Evolutionary conservation across 108 stramenopile species (phyloP).

Genomic region (Cyclotella kingstonii): DNA sequence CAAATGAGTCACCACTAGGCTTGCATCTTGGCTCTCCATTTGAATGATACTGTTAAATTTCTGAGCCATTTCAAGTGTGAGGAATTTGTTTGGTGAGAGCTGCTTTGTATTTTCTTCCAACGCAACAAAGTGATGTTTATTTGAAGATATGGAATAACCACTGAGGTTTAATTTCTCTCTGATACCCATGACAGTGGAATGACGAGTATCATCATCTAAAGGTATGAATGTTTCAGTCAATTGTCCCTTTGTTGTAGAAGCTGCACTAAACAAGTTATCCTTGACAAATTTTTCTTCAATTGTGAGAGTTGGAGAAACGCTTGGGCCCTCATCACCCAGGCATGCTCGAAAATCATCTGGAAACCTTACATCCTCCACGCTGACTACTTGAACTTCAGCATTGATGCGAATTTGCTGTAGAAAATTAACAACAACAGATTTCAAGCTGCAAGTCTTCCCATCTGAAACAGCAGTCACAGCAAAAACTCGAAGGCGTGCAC

Average conservation of each 20-base stretch:
- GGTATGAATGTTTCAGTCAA: conserved; percentile 1
- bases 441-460: conserved; percentile 25
- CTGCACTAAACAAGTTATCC: conserved; percentile 6
- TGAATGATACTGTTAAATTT: conserved; percentile 54
- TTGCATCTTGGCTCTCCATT: conserved; percentile 39
- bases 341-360: conserved; percentile 37
- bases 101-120: conserved; percentile 1
- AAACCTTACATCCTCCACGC: conserved; percentile 22
- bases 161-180: neutral
- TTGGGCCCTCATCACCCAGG: neutral
- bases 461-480: conserved; percentile 37
- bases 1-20: conserved; percentile 73
- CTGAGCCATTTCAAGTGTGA: conserved; percentile 31
- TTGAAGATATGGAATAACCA: neutral
- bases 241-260: conserved; percentile 6
- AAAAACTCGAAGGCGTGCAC: conserved; percentile 48
- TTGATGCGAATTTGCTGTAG: conserved; percentile 36
- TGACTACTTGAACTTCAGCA: conserved; percentile 40
- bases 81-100: neutral
- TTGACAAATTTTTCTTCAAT: conserved; percentile 12
- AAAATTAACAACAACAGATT: conserved; percentile 23
- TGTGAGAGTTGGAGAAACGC: conserved; percentile 6
- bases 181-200: neutral
- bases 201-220: conserved; percentile 4
- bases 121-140: conserved; percentile 2